Conservation (phyloP, 2,329 filamentous ascomycete genomes). For the Cadophora sp. region DNA sequence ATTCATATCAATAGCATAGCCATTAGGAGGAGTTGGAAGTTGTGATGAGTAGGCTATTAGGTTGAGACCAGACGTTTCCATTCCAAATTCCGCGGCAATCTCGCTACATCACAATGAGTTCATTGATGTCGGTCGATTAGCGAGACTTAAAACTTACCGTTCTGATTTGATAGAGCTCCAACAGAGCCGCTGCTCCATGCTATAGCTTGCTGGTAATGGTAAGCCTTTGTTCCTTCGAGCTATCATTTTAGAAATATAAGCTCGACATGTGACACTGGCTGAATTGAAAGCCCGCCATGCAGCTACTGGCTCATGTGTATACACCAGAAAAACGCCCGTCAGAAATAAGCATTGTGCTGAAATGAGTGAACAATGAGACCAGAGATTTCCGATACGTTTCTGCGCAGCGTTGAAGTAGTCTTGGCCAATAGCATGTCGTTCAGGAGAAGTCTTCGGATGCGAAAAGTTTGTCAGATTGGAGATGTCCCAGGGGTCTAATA, state of each 20-base stretch:
- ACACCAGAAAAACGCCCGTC: background rate
- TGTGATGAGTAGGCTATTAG: background rate
- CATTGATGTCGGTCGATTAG: background rate
- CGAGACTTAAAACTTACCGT: background rate
- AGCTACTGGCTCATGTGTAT: background rate
- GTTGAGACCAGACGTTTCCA: constrained; percentile 8
- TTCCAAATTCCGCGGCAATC: background rate
- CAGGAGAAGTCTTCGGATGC: background rate
- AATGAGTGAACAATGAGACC: background rate
- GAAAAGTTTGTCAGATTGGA: background rate
- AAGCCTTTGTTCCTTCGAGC: background rate
- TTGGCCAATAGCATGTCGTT: background rate
- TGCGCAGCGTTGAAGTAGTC: constrained; percentile 1
- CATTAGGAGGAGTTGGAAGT: constrained; percentile 2
- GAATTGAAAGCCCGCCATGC: constrained; percentile 3
- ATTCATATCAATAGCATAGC: too few species aligned
- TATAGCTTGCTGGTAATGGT: background rate
- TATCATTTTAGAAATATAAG: background rate
- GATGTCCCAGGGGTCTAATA: background rate
- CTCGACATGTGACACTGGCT: background rate
- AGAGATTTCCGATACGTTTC: background rate
- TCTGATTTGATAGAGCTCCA: constrained; percentile 8
- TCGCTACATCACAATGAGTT: background rate
- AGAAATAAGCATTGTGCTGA: background rate
- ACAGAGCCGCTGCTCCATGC: background rate